Conservation (phyloP, 805 yeast genomes). For the Candida fluviatilis region DNA sequence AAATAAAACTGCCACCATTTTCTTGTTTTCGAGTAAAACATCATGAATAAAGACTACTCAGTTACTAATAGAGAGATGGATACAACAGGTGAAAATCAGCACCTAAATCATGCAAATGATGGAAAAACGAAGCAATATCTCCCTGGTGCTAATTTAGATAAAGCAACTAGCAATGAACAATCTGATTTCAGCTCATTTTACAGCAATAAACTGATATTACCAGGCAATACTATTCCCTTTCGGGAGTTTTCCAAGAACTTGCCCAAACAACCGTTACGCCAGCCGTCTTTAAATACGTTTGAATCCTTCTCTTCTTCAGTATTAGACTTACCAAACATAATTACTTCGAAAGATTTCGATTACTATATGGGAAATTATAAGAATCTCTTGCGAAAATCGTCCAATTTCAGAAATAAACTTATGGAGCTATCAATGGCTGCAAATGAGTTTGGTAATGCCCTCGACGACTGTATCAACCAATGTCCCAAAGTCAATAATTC, state of each 20-base stretch:
- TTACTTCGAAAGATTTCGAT: constrained; percentile 57
- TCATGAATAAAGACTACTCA: too few relatives aligned
- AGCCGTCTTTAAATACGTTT: constrained; percentile 37
- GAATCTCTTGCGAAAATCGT: constrained; percentile 45
- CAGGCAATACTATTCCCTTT: too few relatives aligned
- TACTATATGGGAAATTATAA: constrained; percentile 45
- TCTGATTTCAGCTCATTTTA: too few relatives aligned
- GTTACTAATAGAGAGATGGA: too few relatives aligned
- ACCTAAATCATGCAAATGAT: too few relatives aligned
- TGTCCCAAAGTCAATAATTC: constrained; percentile 24
- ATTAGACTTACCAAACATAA: constrained; percentile 54
- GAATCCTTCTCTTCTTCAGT: constrained; percentile 50
- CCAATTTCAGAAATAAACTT: constrained; percentile 44
- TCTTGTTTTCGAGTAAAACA: too few relatives aligned
- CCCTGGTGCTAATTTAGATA: too few relatives aligned
- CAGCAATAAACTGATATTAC: too few relatives aligned
- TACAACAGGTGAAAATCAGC: too few relatives aligned
- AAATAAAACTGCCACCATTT: too few relatives aligned
- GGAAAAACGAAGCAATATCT: too few relatives aligned
- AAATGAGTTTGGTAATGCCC: constrained; percentile 64
- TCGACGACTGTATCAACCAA: constrained; percentile 43
- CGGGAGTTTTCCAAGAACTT: constrained; percentile 1
- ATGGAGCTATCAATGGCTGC: constrained; percentile 52
- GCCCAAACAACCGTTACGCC: constrained; percentile 11
- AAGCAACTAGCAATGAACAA: too few relatives aligned